Evolutionary conservation across 1,139 yeast species (phyloP).

Genomic region (Suhomyces taliae): DNA sequence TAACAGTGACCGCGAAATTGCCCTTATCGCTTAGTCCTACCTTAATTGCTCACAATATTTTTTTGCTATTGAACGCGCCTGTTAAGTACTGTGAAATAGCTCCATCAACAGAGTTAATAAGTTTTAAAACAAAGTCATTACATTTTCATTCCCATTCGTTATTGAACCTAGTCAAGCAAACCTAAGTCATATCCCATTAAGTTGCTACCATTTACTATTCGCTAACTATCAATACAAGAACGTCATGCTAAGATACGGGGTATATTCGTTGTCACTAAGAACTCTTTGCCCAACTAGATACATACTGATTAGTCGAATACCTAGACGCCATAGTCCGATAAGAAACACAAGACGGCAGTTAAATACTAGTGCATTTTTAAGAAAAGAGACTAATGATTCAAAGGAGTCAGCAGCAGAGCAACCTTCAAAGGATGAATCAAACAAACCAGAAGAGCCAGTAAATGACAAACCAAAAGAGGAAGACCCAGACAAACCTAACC

Average conservation of each 20-base stretch:
- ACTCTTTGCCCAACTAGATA: neutral
- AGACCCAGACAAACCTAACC: slow-evolving; percentile 1
- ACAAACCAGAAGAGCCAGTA: neutral
- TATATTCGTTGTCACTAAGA: slow-evolving; percentile 1
- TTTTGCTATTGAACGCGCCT: slow-evolving; percentile 4
- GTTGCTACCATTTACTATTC: no score
- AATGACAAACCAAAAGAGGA: neutral
- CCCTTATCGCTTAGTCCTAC: slow-evolving; percentile 8
- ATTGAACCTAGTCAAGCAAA: no score
- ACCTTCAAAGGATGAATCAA: neutral
- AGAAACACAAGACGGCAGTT: neutral
- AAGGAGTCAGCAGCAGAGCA: neutral
- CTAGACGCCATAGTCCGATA: neutral
- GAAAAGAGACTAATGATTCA: neutral
- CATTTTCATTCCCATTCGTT: no score
- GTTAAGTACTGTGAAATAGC: neutral
- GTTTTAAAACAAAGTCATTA: no score
- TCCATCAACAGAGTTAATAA: no score
- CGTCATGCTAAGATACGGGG: slow-evolving; percentile 1
- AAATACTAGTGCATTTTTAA: neutral
- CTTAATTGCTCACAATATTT: slow-evolving; percentile 5
- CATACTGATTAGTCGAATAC: slow-evolving; percentile 3
- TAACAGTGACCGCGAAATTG: neutral
- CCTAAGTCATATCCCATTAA: no score
- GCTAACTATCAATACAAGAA: neutral